Evolutionary conservation across 495 filamentous ascomycete genomes (phyloP).

Genomic region (Aspergillus panamensis): DNA sequence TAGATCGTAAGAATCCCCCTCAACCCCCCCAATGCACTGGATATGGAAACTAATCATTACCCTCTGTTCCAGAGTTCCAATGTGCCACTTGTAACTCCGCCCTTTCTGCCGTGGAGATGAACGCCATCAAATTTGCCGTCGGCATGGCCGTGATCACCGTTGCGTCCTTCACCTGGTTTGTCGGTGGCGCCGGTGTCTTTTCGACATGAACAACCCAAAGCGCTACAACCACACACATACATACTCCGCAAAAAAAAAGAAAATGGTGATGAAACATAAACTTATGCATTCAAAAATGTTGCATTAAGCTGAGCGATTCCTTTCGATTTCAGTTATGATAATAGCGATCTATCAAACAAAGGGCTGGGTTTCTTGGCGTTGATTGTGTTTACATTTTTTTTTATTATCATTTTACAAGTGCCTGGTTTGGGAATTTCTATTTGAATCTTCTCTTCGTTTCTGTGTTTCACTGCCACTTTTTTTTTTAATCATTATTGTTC

Average conservation of each 20-base stretch:
- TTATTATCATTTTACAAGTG: background rate
- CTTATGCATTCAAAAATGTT: conserved; percentile 21
- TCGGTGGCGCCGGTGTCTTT: conserved; percentile 62
- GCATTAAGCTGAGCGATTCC: conserved; percentile 23
- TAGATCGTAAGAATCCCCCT: conserved; percentile 48
- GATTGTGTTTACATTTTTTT: conserved; percentile 3
- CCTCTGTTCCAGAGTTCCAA: conserved; percentile 41
- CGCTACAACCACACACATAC: background rate
- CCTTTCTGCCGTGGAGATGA: conserved; percentile 57
- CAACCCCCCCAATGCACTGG: background rate
- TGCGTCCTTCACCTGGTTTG: conserved; percentile 86
- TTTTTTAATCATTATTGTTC: background rate
- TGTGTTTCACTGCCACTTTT: too few relatives aligned
- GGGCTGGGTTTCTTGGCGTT: conserved; percentile 12
- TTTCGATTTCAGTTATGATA: conserved; percentile 17
- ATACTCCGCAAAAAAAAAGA: too few relatives aligned
- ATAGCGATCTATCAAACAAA: conserved; percentile 17
- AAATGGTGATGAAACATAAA: background rate
- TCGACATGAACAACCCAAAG: conserved; percentile 21
- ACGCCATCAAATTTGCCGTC: conserved; percentile 67
- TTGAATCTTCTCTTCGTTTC: background rate
- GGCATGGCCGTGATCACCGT: conserved; percentile 75
- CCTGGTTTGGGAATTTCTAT: background rate
- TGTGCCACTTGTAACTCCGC: conserved; percentile 74
- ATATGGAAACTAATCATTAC: conserved; percentile 15